Conservation (phyloP, 148 eudicot genomes). For the Cornus florida region DNA sequence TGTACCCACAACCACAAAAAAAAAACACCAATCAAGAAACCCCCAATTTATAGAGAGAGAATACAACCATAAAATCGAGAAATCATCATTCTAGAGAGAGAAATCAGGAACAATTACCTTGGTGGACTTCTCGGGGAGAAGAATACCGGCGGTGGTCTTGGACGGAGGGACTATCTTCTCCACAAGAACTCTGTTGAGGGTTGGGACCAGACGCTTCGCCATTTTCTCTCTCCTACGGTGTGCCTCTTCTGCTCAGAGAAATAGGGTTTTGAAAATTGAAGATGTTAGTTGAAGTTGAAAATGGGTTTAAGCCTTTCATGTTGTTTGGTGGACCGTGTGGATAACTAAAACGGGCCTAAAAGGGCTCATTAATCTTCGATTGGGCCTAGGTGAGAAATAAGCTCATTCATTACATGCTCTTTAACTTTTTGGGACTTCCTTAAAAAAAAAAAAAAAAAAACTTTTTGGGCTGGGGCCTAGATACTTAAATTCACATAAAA, state of each 20-base stretch:
- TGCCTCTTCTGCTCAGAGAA: too few species aligned
- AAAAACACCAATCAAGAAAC: neutral
- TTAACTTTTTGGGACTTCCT: too few species aligned
- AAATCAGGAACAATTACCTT: constrained; percentile 23
- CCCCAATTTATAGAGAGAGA: neutral
- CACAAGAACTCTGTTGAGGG: constrained; percentile 50
- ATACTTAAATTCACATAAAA: too few species aligned
- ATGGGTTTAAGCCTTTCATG: neutral
- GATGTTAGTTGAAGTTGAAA: constrained; percentile 16
- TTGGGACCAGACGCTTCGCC: constrained; percentile 60
- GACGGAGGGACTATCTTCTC: constrained; percentile 55
- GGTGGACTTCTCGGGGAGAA: constrained; percentile 55
- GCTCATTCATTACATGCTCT: too few species aligned
- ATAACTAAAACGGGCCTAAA: too few species aligned
- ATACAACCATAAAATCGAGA: neutral
- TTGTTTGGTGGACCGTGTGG: too few species aligned
- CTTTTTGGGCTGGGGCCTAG: too few species aligned
- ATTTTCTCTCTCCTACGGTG: constrained; percentile 10
- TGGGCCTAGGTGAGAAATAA: too few species aligned
- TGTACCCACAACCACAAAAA: constrained; percentile 10
- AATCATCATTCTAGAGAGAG: neutral
- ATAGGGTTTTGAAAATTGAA: too few species aligned
- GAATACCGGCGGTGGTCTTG: constrained; percentile 52
- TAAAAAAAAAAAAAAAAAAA: too few species aligned
- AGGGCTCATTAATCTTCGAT: too few species aligned